Evolutionary conservation across 1,284 basidiomycete species (phyloP).

Genomic region (Heterobasidion parviporum): DNA sequence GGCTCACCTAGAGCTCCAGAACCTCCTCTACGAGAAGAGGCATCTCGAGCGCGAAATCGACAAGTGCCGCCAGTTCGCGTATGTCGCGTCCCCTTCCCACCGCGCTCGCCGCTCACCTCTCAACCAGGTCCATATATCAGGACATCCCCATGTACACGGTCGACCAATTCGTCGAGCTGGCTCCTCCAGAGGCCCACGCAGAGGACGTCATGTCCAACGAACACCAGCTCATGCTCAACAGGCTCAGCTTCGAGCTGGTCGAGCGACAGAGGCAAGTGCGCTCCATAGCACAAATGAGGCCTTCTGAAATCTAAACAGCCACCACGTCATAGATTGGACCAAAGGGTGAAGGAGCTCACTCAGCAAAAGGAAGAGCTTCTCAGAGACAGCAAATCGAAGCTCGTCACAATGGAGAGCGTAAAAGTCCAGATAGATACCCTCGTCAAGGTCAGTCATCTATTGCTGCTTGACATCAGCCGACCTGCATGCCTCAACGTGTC

Average conservation of each 20-base stretch:
- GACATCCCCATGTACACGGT: conserved; percentile 64
- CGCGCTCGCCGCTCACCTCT: conserved; percentile 1
- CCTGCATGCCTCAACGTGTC: neutral
- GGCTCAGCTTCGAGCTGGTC: conserved; percentile 71
- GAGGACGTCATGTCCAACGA: conserved; percentile 53
- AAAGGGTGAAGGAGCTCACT: conserved; percentile 53
- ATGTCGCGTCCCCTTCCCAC: conserved; percentile 20
- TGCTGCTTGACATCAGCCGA: neutral
- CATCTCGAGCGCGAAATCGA: conserved; percentile 81
- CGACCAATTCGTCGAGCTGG: conserved; percentile 55
- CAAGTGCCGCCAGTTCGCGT: conserved; percentile 83
- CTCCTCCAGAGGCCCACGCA: conserved; percentile 57
- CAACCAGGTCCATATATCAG: conserved; percentile 60
- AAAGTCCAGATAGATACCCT: conserved; percentile 65
- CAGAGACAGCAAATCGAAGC: conserved; percentile 61
- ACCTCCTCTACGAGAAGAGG: conserved; percentile 74
- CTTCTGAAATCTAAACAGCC: conserved; percentile 4
- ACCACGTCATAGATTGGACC: conserved; percentile 45
- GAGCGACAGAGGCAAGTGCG: conserved; percentile 66
- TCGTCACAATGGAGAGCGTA: conserved; percentile 61
- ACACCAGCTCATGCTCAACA: conserved; percentile 76
- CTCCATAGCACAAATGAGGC: neutral
- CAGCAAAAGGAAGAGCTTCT: conserved; percentile 65
- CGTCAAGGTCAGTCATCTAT: conserved; percentile 44
- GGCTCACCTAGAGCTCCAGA: conserved; percentile 72